phyloP scores from a whole-genome alignment of 441 rosid species.

The Aleurites moluccanus region DNA sequence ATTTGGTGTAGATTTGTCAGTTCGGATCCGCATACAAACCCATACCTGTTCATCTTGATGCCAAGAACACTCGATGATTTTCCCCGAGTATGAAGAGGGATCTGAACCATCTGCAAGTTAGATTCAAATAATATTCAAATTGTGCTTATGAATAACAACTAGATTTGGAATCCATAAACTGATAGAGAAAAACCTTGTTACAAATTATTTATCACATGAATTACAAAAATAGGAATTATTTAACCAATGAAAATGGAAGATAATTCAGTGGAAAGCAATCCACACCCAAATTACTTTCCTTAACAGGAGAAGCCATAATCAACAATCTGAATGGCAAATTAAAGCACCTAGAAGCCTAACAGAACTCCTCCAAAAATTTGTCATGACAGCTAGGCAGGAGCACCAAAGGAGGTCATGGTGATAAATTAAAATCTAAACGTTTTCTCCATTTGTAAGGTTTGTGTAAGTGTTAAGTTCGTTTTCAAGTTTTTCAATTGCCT shows the following conservation, averaged over 20 bases:
- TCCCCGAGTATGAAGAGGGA: slow-evolving; percentile 70
- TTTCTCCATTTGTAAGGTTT: neutral
- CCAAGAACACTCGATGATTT: slow-evolving; percentile 93
- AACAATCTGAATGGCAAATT: neutral
- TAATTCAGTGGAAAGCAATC: neutral
- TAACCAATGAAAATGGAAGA: neutral
- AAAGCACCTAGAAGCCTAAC: neutral
- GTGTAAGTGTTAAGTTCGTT: neutral
- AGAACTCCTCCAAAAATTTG: neutral
- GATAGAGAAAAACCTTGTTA: neutral
- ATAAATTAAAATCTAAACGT: neutral
- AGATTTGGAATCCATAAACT: neutral
- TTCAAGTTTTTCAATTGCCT: slow-evolving; percentile 4
- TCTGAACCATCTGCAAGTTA: slow-evolving; percentile 68
- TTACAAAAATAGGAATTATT: neutral
- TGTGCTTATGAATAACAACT: neutral
- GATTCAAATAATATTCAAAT: neutral
- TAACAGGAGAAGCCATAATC: neutral
- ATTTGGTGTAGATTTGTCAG: slow-evolving; percentile 82
- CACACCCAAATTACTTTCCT: neutral
- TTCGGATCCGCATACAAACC: slow-evolving; percentile 81
- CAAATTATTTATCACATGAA: neutral
- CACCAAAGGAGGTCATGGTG: slow-evolving; percentile 14
- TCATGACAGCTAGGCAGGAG: neutral
- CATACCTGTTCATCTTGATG: slow-evolving; percentile 65